These are phyloP conservation scores for Podospora comata DNA, from an alignment of 495 filamentous ascomycete species.

Conservation along the genomic window DNA sequence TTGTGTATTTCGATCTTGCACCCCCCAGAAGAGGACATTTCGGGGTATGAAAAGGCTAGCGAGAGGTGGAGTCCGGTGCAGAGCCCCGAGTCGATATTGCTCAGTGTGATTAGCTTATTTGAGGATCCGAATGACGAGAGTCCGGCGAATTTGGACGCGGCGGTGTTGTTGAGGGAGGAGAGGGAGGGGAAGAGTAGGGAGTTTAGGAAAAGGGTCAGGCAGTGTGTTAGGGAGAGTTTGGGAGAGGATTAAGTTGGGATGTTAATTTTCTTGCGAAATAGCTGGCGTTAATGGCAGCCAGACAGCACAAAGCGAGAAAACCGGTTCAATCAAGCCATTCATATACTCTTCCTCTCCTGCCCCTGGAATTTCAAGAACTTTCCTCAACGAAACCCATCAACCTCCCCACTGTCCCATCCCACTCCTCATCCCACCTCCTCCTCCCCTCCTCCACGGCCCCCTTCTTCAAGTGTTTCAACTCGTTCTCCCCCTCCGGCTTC, in stretches of 20 bases:
- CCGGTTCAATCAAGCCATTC: not conserved
- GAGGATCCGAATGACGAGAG: conserved; percentile 92
- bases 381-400: conserved; percentile 56
- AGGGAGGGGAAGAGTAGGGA: conserved; percentile 57
- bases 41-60: conserved; percentile 86
- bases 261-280: too few species aligned
- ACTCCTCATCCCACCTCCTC: conserved; percentile 90
- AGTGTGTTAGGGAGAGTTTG: conserved; percentile 79
- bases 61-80: conserved; percentile 98
- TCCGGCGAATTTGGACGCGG: conserved; percentile 92
- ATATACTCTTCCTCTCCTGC: not conserved
- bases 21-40: conserved; percentile 92
- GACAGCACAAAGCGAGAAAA: too few species aligned
- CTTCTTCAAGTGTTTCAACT: conserved; percentile 59
- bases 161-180: conserved; percentile 81
- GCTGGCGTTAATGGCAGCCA: too few species aligned
- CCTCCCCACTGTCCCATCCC: conserved; percentile 73
- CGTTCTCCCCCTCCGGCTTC: conserved; percentile 36
- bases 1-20: conserved; percentile 98
- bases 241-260: conserved; percentile 58
- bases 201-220: conserved; percentile 71
- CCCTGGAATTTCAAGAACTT: conserved; percentile 9
- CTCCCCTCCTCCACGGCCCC: conserved; percentile 76
- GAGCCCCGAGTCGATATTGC: conserved; percentile 88
- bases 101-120: conserved; percentile 92